Conservation (phyloP, 805 yeast species). For the Metschnikowia rubicola region DNA sequence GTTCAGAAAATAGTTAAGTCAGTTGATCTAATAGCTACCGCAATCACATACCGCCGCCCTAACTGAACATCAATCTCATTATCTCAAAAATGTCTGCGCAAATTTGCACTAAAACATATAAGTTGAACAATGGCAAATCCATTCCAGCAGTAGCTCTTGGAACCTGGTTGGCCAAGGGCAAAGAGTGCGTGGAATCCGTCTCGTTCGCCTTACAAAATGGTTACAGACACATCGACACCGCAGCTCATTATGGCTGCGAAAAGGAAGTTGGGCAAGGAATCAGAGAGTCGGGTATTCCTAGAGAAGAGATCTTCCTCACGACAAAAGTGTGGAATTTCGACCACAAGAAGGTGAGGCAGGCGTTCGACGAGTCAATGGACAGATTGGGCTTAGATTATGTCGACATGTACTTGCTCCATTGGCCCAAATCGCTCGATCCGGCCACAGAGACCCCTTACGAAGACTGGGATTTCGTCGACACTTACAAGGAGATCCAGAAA, state of each 20-base stretch:
- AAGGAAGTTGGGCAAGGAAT: constrained; percentile 65
- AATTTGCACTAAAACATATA: constrained; percentile 21
- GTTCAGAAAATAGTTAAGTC: too few relatives aligned
- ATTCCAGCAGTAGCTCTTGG: constrained; percentile 75
- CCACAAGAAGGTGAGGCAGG: constrained; percentile 12
- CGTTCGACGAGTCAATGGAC: constrained; percentile 16
- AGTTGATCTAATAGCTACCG: too few relatives aligned
- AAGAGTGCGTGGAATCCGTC: constrained; percentile 56
- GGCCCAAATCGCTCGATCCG: constrained; percentile 17
- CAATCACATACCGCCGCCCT: too few relatives aligned
- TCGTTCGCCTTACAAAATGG: constrained; percentile 60
- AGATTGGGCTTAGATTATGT: constrained; percentile 18
- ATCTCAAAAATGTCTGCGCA: constrained; percentile 11
- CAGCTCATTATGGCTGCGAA: constrained; percentile 68
- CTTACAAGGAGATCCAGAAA: constrained; percentile 34
- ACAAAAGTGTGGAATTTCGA: constrained; percentile 18
- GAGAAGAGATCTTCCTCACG: constrained; percentile 18
- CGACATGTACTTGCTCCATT: constrained; percentile 19
- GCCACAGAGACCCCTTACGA: constrained; percentile 8
- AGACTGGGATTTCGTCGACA: constrained; percentile 26
- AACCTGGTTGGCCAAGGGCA: constrained; percentile 61
- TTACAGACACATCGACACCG: constrained; percentile 76
- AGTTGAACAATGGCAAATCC: constrained; percentile 57
- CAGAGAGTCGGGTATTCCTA: constrained; percentile 14
- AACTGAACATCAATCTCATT: neutral